Evolutionary conservation across 2,329 filamentous ascomycete genomes (phyloP).

Genomic region (Clarireedia hainanense): DNA sequence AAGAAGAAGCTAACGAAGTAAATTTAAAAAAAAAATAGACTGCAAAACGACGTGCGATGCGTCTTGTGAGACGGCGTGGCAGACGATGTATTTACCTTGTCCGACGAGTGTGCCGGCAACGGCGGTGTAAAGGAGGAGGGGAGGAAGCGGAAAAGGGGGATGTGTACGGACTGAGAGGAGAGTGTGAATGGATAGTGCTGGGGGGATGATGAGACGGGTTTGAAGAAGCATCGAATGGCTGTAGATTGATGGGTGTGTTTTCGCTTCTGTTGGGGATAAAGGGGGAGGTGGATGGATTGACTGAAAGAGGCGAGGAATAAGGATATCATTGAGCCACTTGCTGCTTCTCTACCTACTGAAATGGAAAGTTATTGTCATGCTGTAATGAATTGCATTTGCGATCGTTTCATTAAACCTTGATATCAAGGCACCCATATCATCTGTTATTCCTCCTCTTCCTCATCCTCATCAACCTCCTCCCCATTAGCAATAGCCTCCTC

Average conservation of each 20-base stretch:
- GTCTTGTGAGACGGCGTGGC: conserved; percentile 12
- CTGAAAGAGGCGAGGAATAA: too few relatives aligned
- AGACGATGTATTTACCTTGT: conserved; percentile 15
- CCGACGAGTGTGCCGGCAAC: background rate
- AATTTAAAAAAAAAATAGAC: background rate
- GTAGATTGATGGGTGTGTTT: too few relatives aligned
- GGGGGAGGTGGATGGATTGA: too few relatives aligned
- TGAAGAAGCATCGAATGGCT: too few relatives aligned
- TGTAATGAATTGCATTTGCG: background rate
- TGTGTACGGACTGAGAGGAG: too few relatives aligned
- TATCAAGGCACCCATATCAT: background rate
- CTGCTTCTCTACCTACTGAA: too few relatives aligned
- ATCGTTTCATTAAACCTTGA: background rate
- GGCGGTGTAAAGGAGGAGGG: background rate
- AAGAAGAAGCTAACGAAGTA: background rate
- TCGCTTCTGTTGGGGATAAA: too few relatives aligned
- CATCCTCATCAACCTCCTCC: conserved; percentile 41
- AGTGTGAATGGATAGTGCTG: too few relatives aligned
- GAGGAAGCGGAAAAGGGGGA: background rate
- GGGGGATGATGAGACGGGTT: too few relatives aligned
- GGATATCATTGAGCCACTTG: too few relatives aligned
- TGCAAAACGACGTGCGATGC: conserved; percentile 15
- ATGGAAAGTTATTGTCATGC: background rate
- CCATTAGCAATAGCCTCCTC: conserved; percentile 44
- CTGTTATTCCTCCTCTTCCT: conserved; percentile 28